A percentile compares a stretch with the other conserved stretches of the same genome.
Conservation (phyloP, 331 rosid genomes). For the Malus hybrid region DNA sequence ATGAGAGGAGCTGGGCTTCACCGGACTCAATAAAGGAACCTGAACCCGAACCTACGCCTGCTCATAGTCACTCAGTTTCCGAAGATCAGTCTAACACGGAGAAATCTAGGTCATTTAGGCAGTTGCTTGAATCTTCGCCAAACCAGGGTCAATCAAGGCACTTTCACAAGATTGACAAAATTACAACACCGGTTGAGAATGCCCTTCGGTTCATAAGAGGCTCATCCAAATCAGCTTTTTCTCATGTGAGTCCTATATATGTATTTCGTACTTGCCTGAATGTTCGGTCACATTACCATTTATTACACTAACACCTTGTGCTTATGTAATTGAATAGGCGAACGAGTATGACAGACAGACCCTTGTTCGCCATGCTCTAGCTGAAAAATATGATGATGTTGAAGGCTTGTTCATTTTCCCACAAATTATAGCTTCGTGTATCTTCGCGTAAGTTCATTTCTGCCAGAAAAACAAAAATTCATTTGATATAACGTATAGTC, state of each 20-base stretch:
- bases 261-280: not conserved
- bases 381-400: conserved; percentile 21
- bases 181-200: not conserved
- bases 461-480: not conserved
- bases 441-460: conserved; percentile 9
- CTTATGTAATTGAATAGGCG: conserved; percentile 7
- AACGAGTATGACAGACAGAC: conserved; percentile 16
- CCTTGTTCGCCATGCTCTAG: conserved; percentile 1
- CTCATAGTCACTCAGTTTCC: not conserved
- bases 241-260: not conserved
- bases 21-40: not conserved
- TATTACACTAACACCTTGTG: not conserved
- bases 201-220: not conserved
- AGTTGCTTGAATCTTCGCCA: conserved; percentile 12
- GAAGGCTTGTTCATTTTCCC: conserved; percentile 14
- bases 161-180: conserved; percentile 1
- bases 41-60: not conserved
- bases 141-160: not conserved
- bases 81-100: conserved; percentile 7
- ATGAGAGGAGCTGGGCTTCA: conserved; percentile 22
- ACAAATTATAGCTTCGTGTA: conserved; percentile 18
- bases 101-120: conserved; percentile 1
- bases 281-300: not conserved
- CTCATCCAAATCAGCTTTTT: conserved; percentile 9
- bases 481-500: not conserved